Percentiles rank a stretch among this genome's conserved stretches.
These are phyloP conservation scores for Termitomyces sp. DNA, from an alignment of 768 basidiomycete genomes.

Conservation along the genomic window DNA sequence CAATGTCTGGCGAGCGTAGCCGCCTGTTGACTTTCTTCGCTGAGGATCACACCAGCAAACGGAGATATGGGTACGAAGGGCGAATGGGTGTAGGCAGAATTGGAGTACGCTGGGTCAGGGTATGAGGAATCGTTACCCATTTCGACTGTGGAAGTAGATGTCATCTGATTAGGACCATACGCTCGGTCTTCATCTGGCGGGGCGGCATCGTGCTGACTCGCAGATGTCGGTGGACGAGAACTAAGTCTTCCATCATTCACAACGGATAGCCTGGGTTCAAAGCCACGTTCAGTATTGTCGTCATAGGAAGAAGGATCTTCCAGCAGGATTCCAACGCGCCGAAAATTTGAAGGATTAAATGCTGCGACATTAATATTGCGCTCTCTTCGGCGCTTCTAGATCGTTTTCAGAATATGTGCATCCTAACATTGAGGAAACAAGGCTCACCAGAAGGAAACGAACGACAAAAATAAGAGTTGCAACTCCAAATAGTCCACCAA, in stretches of 20 bases:
- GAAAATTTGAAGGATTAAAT: constrained; percentile 57
- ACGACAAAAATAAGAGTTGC: constrained; percentile 36
- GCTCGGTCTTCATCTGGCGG: too few species aligned
- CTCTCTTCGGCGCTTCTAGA: constrained; percentile 34
- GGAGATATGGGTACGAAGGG: too few species aligned
- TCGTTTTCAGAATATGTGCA: constrained; percentile 1
- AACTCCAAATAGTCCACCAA: constrained; percentile 41
- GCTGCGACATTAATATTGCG: constrained; percentile 34
- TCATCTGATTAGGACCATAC: too few species aligned
- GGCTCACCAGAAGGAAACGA: constrained; percentile 44
- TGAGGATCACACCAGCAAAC: constrained; percentile 21
- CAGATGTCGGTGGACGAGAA: constrained; percentile 30
- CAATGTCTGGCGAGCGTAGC: constrained; percentile 18
- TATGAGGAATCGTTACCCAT: constrained; percentile 10
- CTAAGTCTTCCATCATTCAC: constrained; percentile 18
- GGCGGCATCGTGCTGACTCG: too few species aligned
- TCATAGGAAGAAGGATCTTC: constrained; percentile 45
- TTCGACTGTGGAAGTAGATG: constrained; percentile 22
- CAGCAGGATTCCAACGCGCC: constrained; percentile 58
- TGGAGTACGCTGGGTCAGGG: constrained; percentile 31
- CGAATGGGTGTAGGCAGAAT: constrained; percentile 25
- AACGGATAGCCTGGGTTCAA: constrained; percentile 49
- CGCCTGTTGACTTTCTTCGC: too few species aligned
- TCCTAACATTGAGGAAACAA: not conserved
- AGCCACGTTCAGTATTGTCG: constrained; percentile 33